Conservation (phyloP, 768 basidiomycete genomes). For the Hebeloma cylindrosporum region DNA sequence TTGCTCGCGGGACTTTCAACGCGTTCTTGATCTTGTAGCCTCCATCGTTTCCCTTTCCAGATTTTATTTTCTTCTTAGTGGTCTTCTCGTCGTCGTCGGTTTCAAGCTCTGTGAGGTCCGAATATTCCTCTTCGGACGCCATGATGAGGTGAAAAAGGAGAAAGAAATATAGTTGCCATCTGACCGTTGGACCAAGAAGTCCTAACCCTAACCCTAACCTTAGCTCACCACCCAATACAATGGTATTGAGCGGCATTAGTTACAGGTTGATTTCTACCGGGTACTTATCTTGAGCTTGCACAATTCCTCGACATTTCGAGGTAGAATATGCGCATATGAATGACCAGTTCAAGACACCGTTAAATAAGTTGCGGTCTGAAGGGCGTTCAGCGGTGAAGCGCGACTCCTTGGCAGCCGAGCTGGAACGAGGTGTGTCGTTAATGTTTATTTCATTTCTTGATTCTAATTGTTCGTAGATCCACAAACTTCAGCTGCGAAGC, state of each 20-base stretch:
- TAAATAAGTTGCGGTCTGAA: constrained; percentile 16
- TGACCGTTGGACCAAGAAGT: not conserved
- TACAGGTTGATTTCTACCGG: no score
- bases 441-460: not conserved
- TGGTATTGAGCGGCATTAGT: no score
- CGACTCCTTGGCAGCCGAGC: constrained; percentile 65
- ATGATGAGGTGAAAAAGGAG: constrained; percentile 5
- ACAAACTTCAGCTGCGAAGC: constrained; percentile 63
- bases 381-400: constrained; percentile 47
- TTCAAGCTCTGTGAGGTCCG: constrained; percentile 35
- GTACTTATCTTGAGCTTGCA: no score
- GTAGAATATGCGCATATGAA: constrained; percentile 16
- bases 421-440: constrained; percentile 53
- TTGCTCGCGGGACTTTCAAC: constrained; percentile 55
- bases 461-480: constrained; percentile 44
- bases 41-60: constrained; percentile 19
- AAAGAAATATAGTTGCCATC: not conserved
- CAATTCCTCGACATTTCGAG: no score
- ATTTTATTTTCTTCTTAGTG: constrained; percentile 22
- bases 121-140: constrained; percentile 29
- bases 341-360: constrained; percentile 25
- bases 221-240: not conserved
- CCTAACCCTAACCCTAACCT: constrained; percentile 7
- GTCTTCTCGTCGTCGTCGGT: constrained; percentile 25
- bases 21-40: constrained; percentile 43